phyloP scores from a whole-genome alignment of 2,329 filamentous ascomycete species.

The Hypomyces rosellus region DNA sequence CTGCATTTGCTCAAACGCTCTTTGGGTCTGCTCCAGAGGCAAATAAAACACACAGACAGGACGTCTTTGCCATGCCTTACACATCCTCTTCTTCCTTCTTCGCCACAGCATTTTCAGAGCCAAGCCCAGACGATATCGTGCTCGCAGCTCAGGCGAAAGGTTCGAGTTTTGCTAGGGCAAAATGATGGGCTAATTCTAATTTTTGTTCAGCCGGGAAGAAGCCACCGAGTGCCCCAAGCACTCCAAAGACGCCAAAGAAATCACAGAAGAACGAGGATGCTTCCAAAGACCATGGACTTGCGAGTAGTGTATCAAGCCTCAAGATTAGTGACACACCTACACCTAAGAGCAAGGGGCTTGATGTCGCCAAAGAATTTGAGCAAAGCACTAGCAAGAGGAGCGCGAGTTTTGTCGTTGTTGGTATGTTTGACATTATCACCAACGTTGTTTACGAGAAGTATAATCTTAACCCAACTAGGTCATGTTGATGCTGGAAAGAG shows the following conservation, averaged over 20 bases:
- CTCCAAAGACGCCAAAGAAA: slow-evolving; percentile 25
- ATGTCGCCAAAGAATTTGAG: slow-evolving; percentile 76
- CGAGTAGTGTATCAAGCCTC: slow-evolving; percentile 26
- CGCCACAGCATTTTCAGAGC: slow-evolving; percentile 66
- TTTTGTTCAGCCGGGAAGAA: slow-evolving; percentile 47
- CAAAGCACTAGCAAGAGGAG: slow-evolving; percentile 70
- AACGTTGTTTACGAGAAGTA: neutral
- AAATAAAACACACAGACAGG: slow-evolving; percentile 22
- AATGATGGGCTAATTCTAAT: slow-evolving; percentile 49
- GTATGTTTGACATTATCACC: slow-evolving; percentile 40
- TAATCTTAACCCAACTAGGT: slow-evolving; percentile 43
- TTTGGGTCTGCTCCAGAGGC: slow-evolving; percentile 36
- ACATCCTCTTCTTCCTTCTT: slow-evolving; percentile 42
- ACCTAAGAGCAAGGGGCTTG: slow-evolving; percentile 69
- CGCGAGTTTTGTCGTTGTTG: slow-evolving; percentile 88
- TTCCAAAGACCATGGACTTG: slow-evolving; percentile 19
- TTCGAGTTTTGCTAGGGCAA: slow-evolving; percentile 55
- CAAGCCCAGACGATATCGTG: slow-evolving; percentile 88
- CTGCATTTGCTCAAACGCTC: slow-evolving; percentile 50
- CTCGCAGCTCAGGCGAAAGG: slow-evolving; percentile 83
- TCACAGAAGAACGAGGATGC: slow-evolving; percentile 30
- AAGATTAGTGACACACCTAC: slow-evolving; percentile 48
- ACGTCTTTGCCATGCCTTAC: slow-evolving; percentile 42
- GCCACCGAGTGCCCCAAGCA: slow-evolving; percentile 31
- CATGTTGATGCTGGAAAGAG: slow-evolving; percentile 98